Base-by-base conservation (phyloP, 768 basidiomycete genomes). In the Clitopilus passeckerianus region DNA sequence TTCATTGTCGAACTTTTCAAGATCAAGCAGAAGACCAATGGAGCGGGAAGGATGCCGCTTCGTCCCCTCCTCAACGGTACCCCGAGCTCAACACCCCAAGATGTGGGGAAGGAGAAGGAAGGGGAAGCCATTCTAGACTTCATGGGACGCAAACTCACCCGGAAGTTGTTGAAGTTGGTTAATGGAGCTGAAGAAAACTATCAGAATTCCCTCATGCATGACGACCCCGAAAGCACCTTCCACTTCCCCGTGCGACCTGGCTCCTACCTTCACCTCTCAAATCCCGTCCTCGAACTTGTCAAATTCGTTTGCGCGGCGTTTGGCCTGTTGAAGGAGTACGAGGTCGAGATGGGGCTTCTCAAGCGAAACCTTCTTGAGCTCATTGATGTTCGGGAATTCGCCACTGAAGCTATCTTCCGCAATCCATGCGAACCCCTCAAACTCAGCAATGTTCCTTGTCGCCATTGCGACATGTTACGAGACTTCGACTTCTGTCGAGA, bases 401-500 rank as follows among this genome's bases (percentile, higher is more conserved):
- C 93, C 6, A 75, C 76, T 56, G 91, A 95, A 54, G 95, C 95
- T 3, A 71, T 80, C 1, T 99, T 95, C 80, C 85, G 85, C 57
- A 97, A 97, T 69, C 95, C 95, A 0, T 98, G 95, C 74, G 89
- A 93, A 68, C 85, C 91, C 8, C 80, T 96, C 58, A 89, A 90
- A 65, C 72, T 98, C 24, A 77, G 86, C 46, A 91, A 91, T 69
- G 89, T 98, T 35, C 91, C 95, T 30, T 98, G 96, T 70, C 85
- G 83, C 43, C 84, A 87, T 66, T 98, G 92, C 73, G 95, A 94
- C 70, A 74, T 78, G 14, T 80, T 95, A 60, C 85, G 90, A 2
- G 94, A 96, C 70, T 91, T 99, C 66, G 97, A 99, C 71, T 91
- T 99, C 67, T 98, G 96, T 70, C 85, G 96, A 15, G 96, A 98